Conservation (phyloP, 495 filamentous ascomycete genomes). For the Penicillium longicatenatum region DNA sequence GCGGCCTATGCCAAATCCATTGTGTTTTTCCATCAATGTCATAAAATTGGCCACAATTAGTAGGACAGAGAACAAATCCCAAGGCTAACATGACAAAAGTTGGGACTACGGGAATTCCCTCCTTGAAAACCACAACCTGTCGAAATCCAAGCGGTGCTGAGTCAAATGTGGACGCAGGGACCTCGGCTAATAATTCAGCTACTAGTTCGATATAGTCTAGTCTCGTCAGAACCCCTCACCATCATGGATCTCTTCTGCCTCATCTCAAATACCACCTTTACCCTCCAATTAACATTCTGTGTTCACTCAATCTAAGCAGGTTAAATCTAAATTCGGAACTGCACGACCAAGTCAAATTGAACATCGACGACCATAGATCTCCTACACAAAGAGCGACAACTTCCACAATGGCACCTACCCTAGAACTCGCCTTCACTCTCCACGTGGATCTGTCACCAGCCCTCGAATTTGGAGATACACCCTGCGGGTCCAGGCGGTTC, state of each 20-base stretch:
- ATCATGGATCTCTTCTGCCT: neutral
- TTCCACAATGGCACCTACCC: slow-evolving; percentile 10
- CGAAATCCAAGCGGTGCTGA: no score
- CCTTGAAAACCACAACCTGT: no score
- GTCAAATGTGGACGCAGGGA: neutral
- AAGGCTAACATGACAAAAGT: no score
- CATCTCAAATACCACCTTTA: neutral
- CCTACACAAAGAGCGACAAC: neutral
- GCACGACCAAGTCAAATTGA: neutral
- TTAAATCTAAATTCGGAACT: neutral
- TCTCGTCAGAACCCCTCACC: neutral
- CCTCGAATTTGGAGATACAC: slow-evolving; percentile 11
- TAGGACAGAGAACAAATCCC: no score
- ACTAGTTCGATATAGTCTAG: neutral
- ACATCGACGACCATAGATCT: neutral
- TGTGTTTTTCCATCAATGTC: no score
- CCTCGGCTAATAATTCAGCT: neutral
- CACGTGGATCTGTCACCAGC: slow-evolving; percentile 11
- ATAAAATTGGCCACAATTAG: no score
- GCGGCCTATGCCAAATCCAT: no score
- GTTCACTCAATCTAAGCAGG: neutral
- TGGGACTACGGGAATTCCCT: no score
- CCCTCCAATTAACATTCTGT: neutral
- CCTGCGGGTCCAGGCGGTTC: slow-evolving; percentile 3
- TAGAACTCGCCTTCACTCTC: slow-evolving; percentile 11